Evolutionary conservation across 2,329 filamentous ascomycete species (phyloP).

Genomic region (Pseudogymnoascus sp.): DNA sequence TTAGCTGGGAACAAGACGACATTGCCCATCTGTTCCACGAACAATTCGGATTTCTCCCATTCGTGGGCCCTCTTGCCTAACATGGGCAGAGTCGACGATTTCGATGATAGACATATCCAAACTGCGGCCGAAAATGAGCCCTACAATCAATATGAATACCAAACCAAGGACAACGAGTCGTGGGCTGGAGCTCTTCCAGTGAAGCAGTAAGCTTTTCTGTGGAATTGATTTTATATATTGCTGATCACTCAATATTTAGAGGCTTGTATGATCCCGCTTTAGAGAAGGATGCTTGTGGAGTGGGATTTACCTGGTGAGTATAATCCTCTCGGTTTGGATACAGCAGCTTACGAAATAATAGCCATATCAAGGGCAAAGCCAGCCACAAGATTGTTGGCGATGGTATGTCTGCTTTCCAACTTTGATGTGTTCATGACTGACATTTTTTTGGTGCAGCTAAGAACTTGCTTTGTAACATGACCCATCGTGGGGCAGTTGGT

Average conservation of each 20-base stretch:
- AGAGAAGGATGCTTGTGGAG: constrained; percentile 99
- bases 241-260: constrained; percentile 28
- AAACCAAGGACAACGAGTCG: constrained; percentile 73
- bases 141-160: constrained; percentile 73
- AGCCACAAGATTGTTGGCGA: constrained; percentile 99
- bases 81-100: constrained; percentile 59
- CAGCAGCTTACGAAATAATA: constrained; percentile 32
- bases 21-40: neutral
- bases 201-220: constrained; percentile 60
- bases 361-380: constrained; percentile 92
- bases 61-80: constrained; percentile 44
- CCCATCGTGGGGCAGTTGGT: constrained; percentile 94
- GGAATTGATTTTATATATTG: neutral
- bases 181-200: constrained; percentile 93
- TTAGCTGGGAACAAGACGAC: neutral
- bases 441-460: constrained; percentile 49
- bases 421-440: constrained; percentile 26
- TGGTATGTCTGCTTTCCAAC: constrained; percentile 51
- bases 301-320: constrained; percentile 92
- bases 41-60: neutral
- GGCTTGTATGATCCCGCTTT: constrained; percentile 93
- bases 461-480: constrained; percentile 98
- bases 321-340: neutral
- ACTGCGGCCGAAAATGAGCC: constrained; percentile 50
- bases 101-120: constrained; percentile 59